These are phyloP conservation scores for Sphaerostilbella broomeana DNA, from an alignment of 2,329 filamentous ascomycete species.

Conservation along the genomic window DNA sequence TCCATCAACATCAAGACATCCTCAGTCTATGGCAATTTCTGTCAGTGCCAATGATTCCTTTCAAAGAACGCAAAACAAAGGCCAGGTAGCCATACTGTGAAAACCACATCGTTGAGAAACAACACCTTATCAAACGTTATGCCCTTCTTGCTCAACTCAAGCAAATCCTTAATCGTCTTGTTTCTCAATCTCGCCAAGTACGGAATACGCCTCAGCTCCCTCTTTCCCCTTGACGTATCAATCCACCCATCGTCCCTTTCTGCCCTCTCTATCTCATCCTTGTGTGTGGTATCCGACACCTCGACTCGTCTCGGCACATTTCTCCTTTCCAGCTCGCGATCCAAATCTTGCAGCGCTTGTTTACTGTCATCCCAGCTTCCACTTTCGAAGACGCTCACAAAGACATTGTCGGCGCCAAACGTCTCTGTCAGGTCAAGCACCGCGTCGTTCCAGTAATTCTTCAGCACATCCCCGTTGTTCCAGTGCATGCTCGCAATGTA, in stretches of 20 bases:
- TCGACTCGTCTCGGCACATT: constrained; percentile 50
- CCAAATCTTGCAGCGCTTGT: constrained; percentile 50
- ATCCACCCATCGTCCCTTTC: constrained; percentile 55
- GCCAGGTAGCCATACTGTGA: constrained; percentile 36
- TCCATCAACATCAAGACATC: constrained; percentile 50
- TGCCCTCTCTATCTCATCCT: constrained; percentile 43
- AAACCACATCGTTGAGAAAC: constrained; percentile 59
- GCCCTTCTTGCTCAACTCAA: constrained; percentile 43
- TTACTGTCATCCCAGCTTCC: constrained; percentile 66
- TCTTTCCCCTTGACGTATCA: constrained; percentile 44
- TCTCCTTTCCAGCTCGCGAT: constrained; percentile 43
- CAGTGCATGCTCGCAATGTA: constrained; percentile 66
- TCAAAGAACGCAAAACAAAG: not conserved
- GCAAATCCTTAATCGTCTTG: constrained; percentile 52
- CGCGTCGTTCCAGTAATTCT: constrained; percentile 55
- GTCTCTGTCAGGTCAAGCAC: constrained; percentile 49
- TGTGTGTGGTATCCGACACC: constrained; percentile 52
- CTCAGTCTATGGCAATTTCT: constrained; percentile 43
- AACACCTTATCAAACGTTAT: constrained; percentile 51
- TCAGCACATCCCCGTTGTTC: constrained; percentile 56
- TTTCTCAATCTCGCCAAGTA: constrained; percentile 62
- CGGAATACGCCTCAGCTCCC: constrained; percentile 59
- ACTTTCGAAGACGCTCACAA: constrained; percentile 60
- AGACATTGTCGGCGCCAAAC: constrained; percentile 59
- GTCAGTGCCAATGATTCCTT: not conserved